A percentile compares a stretch with the other conserved stretches of the same genome.
Evolutionary conservation across 768 basidiomycete genomes (phyloP).

Genomic region (Mycena floridula): DNA sequence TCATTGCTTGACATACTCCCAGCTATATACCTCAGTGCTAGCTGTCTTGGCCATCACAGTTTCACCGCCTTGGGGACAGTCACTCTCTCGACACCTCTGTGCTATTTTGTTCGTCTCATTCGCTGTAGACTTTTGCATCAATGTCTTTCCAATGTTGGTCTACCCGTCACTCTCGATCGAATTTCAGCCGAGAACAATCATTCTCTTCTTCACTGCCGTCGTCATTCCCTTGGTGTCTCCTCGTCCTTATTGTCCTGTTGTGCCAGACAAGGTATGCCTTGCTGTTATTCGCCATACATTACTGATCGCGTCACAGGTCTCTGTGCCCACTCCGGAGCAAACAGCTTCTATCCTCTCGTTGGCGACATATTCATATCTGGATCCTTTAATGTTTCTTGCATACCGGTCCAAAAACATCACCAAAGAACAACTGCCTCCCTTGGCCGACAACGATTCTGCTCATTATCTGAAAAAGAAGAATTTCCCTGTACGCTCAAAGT

Average conservation of each 20-base stretch:
- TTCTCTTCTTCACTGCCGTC: too few relatives aligned
- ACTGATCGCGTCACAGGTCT: conserved; percentile 19
- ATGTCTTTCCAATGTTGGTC: too few relatives aligned
- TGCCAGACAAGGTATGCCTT: conserved; percentile 25
- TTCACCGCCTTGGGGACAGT: too few relatives aligned
- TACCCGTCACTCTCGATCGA: too few relatives aligned
- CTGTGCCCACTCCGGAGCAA: conserved; percentile 37
- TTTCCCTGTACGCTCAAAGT: conserved; percentile 24
- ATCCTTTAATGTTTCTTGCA: conserved; percentile 40
- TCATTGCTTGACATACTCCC: too few relatives aligned
- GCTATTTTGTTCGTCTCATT: too few relatives aligned
- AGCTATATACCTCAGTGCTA: too few relatives aligned
- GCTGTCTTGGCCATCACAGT: too few relatives aligned
- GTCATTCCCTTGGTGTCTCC: conserved; percentile 48
- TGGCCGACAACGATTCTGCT: conserved; percentile 58
- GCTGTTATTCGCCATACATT: background rate
- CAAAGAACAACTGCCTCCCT: conserved; percentile 50
- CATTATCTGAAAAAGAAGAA: conserved; percentile 11
- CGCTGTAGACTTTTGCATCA: too few relatives aligned
- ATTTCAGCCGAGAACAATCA: too few relatives aligned
- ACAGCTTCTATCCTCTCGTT: conserved; percentile 40
- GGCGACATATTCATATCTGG: conserved; percentile 48
- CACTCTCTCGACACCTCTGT: too few relatives aligned
- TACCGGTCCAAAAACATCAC: conserved; percentile 38
- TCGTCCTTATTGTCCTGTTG: conserved; percentile 45